Evolutionary conservation across 2,329 filamentous ascomycete genomes (phyloP), one percentile per base, ranked within the genome.

Genomic region (Podosphaera xanthii): DNA sequence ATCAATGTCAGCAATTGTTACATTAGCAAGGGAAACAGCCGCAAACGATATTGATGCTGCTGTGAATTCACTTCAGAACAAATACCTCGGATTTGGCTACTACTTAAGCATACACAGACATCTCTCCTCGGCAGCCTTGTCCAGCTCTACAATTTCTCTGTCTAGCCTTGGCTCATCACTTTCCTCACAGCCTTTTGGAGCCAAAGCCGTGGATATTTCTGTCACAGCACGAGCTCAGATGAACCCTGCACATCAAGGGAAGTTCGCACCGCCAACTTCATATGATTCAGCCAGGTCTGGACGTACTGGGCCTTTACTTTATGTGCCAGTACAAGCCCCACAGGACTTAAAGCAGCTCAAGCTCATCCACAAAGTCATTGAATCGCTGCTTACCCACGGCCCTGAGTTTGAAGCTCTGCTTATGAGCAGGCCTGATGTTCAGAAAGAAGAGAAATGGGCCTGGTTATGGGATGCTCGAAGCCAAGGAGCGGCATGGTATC

Each of bases 381-480:
- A 97, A 67, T 78, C 79, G 2, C 75, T 97, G 0, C 73, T 96
- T 7, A 80, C 82, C 31, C 81, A 92, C 64, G 89, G 90, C 0
- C 81, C 87, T 0, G 87, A 92, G 67, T 94, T 95, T 61, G 92
- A 98, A 71, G 89, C 90, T 4, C 75, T 94, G 1, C 77, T 98
- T 5, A 97, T 97, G 92, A 84, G 83, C 57, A 77, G 87, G 22
- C 80, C 86, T 0, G 82, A 89, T 59, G 85, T 97, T 0, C 87
- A 94, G 68, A 78, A 77, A 48, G 87, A 95, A 61, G 87, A 94
- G 69, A 89, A 84, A 64, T 97, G 91, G 82, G 86, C 89, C 0
- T 98, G 90, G 86, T 75, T 98, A 4, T 98, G 87, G 83, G 85
- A 97, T 69, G 79, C 89, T 30, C 79, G 83, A 63, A 90, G 83